These are phyloP conservation scores for Dentipellis fragilis DNA, from an alignment of 768 basidiomycete genomes.

Conservation along the genomic window DNA sequence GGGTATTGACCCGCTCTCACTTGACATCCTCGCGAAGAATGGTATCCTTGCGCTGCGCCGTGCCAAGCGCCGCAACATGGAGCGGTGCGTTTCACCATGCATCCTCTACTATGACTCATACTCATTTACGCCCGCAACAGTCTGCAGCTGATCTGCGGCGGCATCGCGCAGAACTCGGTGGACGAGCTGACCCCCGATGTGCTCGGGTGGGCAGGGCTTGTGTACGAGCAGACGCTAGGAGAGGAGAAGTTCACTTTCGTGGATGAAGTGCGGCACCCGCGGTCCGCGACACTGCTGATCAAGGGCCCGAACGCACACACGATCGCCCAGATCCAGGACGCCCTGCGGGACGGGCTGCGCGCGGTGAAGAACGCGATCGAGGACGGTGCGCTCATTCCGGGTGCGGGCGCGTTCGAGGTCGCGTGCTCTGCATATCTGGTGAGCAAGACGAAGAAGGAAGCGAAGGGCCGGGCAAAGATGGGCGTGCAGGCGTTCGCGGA, in stretches of 20 bases:
- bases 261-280: constrained; percentile 92
- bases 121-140: constrained; percentile 28
- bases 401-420: constrained; percentile 97
- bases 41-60: constrained; percentile 90
- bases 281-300: constrained; percentile 90
- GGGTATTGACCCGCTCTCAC: constrained; percentile 93
- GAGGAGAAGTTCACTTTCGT: constrained; percentile 99
- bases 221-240: constrained; percentile 97
- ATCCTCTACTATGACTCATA: background rate
- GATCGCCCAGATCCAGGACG: constrained; percentile 93
- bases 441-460: constrained; percentile 68
- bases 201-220: constrained; percentile 95
- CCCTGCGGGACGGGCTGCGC: constrained; percentile 92
- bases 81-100: constrained; percentile 47
- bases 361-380: constrained; percentile 96
- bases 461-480: constrained; percentile 93
- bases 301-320: constrained; percentile 98
- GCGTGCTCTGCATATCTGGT: constrained; percentile 81
- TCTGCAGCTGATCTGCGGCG: constrained; percentile 89
- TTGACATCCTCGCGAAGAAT: constrained; percentile 94
- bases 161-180: constrained; percentile 93
- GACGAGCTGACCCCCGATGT: constrained; percentile 88
- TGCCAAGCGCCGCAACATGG: constrained; percentile 98
- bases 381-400: constrained; percentile 80
- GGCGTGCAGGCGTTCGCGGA: constrained; percentile 97